Conservation (phyloP, 228 moss, liverwort and hornwort genomes). For the Sphagnum magellanicum region DNA sequence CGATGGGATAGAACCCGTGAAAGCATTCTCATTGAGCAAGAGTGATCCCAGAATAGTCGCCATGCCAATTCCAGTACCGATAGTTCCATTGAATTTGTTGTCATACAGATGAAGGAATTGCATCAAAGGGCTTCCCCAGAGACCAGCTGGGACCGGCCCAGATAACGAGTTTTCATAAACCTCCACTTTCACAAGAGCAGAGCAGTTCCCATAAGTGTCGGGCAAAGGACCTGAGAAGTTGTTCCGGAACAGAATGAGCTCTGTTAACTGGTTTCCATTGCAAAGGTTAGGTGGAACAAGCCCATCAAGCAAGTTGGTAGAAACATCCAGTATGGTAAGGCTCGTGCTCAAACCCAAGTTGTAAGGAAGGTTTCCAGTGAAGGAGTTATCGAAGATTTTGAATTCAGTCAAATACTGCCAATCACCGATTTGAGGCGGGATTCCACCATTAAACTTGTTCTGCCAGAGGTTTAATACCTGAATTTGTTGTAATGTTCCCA, state of each 20-base stretch:
- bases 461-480: constrained; percentile 18
- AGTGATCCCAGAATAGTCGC: constrained; percentile 10
- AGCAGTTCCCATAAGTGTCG: constrained; percentile 29
- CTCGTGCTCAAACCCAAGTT: constrained; percentile 16
- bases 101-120: constrained; percentile 15
- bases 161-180: constrained; percentile 24
- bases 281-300: constrained; percentile 38
- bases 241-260: constrained; percentile 27
- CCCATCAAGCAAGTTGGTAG: constrained; percentile 31
- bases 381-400: constrained; percentile 25
- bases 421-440: constrained; percentile 34
- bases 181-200: constrained; percentile 15
- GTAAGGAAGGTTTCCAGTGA: constrained; percentile 37
- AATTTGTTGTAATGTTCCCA: constrained; percentile 25
- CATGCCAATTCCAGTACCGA: constrained; percentile 15
- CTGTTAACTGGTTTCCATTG: constrained; percentile 11
- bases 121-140: constrained; percentile 21
- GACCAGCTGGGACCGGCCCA: constrained; percentile 25
- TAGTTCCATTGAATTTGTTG: constrained; percentile 26
- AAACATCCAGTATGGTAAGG: constrained; percentile 24
- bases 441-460: constrained; percentile 33
- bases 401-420: constrained; percentile 16
- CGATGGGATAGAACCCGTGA: constrained; percentile 23
- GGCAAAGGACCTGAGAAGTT: constrained; percentile 44
- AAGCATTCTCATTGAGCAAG: constrained; percentile 23